Percentiles rank a stretch among this genome's conserved stretches.
These are phyloP conservation scores for Jatropha multifida DNA, from an alignment of 441 rosid genomes.

Conservation along the genomic window DNA sequence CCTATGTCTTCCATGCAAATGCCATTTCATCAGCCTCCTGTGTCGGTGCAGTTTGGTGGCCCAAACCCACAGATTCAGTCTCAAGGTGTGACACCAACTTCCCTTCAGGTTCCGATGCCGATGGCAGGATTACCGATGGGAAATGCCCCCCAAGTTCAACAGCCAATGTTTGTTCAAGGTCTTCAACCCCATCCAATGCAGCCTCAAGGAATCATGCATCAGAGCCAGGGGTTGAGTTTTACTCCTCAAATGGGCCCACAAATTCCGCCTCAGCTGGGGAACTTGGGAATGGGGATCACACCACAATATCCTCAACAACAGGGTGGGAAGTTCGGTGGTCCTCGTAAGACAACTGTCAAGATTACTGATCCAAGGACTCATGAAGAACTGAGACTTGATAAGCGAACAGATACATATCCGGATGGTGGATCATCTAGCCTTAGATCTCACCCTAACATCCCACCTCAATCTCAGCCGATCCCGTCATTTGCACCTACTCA, in stretches of 20 bases:
- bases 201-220: slow-evolving; percentile 90
- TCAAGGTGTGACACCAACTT: slow-evolving; percentile 53
- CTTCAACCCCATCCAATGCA: slow-evolving; percentile 74
- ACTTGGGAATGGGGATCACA: slow-evolving; percentile 61
- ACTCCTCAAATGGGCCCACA: slow-evolving; percentile 67
- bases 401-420: slow-evolving; percentile 54
- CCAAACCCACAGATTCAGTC: slow-evolving; percentile 77
- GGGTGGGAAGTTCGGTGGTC: slow-evolving; percentile 65
- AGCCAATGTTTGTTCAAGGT: slow-evolving; percentile 73
- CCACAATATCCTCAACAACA: slow-evolving; percentile 74
- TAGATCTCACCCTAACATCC: slow-evolving; percentile 60
- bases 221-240: slow-evolving; percentile 75
- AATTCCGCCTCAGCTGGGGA: slow-evolving; percentile 63
- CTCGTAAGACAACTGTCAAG: slow-evolving; percentile 71
- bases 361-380: slow-evolving; percentile 95
- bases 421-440: slow-evolving; percentile 59
- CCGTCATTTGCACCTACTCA: slow-evolving; percentile 56
- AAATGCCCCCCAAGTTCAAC: slow-evolving; percentile 76
- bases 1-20: slow-evolving; percentile 70
- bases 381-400: slow-evolving; percentile 91
- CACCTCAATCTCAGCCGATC: slow-evolving; percentile 67
- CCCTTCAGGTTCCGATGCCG: slow-evolving; percentile 76
- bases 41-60: slow-evolving; percentile 69
- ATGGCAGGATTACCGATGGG: slow-evolving; percentile 66
- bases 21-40: slow-evolving; percentile 69